phyloP scores from a whole-genome alignment of 2,329 filamentous ascomycete genomes.

The Cladosporium sp. region DNA sequence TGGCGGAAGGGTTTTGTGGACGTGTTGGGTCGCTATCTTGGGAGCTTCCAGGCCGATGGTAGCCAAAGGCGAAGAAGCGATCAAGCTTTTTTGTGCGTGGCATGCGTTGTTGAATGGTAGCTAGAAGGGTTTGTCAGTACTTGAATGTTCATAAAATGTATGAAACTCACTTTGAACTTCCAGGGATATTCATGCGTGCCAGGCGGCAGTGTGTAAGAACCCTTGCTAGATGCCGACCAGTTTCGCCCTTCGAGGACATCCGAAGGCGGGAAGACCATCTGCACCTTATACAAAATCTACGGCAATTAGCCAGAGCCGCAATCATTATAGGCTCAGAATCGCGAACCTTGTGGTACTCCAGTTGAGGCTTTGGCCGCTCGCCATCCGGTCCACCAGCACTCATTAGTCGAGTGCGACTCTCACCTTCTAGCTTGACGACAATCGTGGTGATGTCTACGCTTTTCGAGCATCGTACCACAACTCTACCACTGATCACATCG shows the following conservation, averaged over 20 bases:
- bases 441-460: slow-evolving; percentile 56
- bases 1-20: slow-evolving; percentile 84
- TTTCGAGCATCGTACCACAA: slow-evolving; percentile 48
- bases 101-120: slow-evolving; percentile 71
- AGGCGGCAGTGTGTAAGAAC: slow-evolving; percentile 62
- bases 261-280: slow-evolving; percentile 70
- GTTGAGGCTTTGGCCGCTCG: slow-evolving; percentile 49
- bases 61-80: slow-evolving; percentile 36
- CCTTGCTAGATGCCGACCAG: slow-evolving; percentile 33
- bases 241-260: slow-evolving; percentile 40
- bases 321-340: not conserved
- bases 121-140: not conserved
- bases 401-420: slow-evolving; percentile 68
- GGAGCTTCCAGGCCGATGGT: slow-evolving; percentile 51
- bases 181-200: slow-evolving; percentile 78
- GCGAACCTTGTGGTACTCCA: slow-evolving; percentile 55
- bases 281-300: slow-evolving; percentile 72
- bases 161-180: slow-evolving; percentile 64
- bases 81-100: slow-evolving; percentile 35
- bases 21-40: slow-evolving; percentile 60
- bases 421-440: slow-evolving; percentile 80
- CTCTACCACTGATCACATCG: slow-evolving; percentile 66
- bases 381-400: slow-evolving; percentile 43
- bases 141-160: not conserved
- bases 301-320: slow-evolving; percentile 26